Evolutionary conservation across 1,284 basidiomycete species (phyloP).

Genomic region (Anthracocystis setariae): DNA sequence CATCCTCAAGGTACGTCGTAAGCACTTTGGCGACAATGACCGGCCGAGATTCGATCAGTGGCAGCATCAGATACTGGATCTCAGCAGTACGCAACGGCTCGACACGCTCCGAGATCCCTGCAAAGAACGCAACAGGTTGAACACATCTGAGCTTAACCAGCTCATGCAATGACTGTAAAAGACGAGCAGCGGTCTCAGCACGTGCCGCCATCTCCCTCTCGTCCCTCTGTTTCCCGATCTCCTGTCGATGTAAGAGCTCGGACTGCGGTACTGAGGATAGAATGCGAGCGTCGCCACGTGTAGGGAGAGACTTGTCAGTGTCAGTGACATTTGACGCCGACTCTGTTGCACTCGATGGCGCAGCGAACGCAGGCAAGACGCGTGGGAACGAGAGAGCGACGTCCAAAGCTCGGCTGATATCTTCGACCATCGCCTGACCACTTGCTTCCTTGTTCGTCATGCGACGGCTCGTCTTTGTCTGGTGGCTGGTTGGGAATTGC

Average conservation of each 20-base stretch:
- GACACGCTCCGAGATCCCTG: conserved; percentile 36
- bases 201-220: conserved; percentile 14
- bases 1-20: conserved; percentile 10
- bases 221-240: conserved; percentile 13
- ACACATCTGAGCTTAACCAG: conserved; percentile 19
- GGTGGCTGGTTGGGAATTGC: conserved; percentile 32
- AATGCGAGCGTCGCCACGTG: conserved; percentile 15
- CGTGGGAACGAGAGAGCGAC: conserved; percentile 35
- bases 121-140: conserved; percentile 11
- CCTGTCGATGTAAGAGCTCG: conserved; percentile 34
- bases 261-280: conserved; percentile 23
- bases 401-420: conserved; percentile 33
- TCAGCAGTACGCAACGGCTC: conserved; percentile 10
- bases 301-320: conserved; percentile 1
- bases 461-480: conserved; percentile 1
- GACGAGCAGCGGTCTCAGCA: conserved; percentile 27
- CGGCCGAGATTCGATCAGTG: conserved; percentile 15
- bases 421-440: conserved; percentile 11
- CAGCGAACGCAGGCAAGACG: conserved; percentile 22
- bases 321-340: conserved; percentile 11
- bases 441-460: not conserved
- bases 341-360: conserved; percentile 2
- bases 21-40: conserved; percentile 19
- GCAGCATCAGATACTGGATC: conserved; percentile 17
- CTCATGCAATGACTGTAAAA: conserved; percentile 20